Base-by-base conservation (phyloP, 2,329 filamentous ascomycete genomes). In the Pseudocercospora eumusae region DNA sequence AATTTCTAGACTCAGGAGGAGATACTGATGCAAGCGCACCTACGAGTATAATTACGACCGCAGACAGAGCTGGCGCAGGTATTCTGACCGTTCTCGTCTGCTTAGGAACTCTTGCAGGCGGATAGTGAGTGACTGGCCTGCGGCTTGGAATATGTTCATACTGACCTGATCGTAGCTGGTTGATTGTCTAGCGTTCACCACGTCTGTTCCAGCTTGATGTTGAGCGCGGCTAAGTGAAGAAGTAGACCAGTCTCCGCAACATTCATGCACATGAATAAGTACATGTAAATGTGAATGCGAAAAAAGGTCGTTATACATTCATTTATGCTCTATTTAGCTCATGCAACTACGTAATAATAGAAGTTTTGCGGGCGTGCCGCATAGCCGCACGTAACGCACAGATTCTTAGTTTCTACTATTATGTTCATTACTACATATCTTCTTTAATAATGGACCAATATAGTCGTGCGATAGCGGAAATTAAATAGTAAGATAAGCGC, bases 41-140 rank as follows among this genome's bases (percentile, higher is more conserved):
- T 7, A 73, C 71, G 60, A 65, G 73, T 31, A 64, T 76, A 1
- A 81, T 87, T 27, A 57, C 70, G 60, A 64, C 70, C 59, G 56
- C 60, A 33, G 57, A 69, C 50, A 49, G 57, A 15, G 64, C 66
- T 27, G 66, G 66, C 23, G 61, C 66, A 20, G 65, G 63, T 15
- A 67, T 68, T 27, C 27, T 68, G 31, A 68, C 66, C 18, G 56
- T 62, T 27, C 18, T 63, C 27, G 61, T 64, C 28, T 60, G 66
- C 33, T 18, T 66, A 27, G 50, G 63, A n/a, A 69, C 62, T 15
- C 20, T 71, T 23, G 62, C 64, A 10, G 61, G 61, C 15, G 54
- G 50, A 47, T 60, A 52, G 60, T 62, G 52, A 52, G 60, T 59
- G 28, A 25, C 10, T 13, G 6, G 6, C 11, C 13, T 0, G 5